Base-by-base conservation (phyloP, 2,329 filamentous ascomycete genomes). In the Ampelomyces quisqualis region DNA sequence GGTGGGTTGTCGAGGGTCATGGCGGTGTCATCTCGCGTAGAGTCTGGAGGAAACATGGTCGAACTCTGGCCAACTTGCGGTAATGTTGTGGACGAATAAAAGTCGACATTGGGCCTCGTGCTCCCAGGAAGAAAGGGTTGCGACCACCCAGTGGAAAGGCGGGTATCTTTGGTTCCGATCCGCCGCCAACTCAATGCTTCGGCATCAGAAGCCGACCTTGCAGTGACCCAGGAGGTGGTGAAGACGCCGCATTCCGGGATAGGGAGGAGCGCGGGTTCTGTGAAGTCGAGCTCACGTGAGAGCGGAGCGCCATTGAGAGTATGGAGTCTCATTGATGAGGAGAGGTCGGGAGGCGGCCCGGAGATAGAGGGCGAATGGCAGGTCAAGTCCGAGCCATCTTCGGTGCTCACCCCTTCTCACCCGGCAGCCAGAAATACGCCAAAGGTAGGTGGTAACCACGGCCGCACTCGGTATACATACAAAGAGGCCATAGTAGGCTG, bases 261-360 rank as follows among this genome's bases (percentile, higher is more conserved):
- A 29, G 73, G 57, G 13, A 82, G 67, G 26, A 88, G 72, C n/a
- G 62, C 55, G 1, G 67, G 53, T 9, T 76, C 62, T 31, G 74
- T 63, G 78, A 83, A 86, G 27, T 75, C 65, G 15, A 88, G 71
- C 17, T 70, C 66, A 7, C 66, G 67, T 20, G 69, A 60, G 22
- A 75, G 66, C 2, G 85, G 85, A n/a, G 84, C 82, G 17, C 85
- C 85, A 38, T 77, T 73, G 40, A 83, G 66, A 45, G 80, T 73
- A 38, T 60, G 64, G 34, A 67, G 60, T 38, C 80, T 74, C 53
- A 70, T 66, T 44, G 43, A 38, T 30, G 24, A 17, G 9, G n/a
- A 17, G 22, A 2, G n/a, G n/a, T n/a, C n/a, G n/a, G n/a, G 19
- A 22, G 19, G 19, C 19, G 14, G 21, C 31, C 23, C 31, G 31